Evolutionary conservation across 129 eudicot species (phyloP), one percentile per base, ranked within the genome.

Genomic region (Chrysanthemum seticuspe): DNA sequence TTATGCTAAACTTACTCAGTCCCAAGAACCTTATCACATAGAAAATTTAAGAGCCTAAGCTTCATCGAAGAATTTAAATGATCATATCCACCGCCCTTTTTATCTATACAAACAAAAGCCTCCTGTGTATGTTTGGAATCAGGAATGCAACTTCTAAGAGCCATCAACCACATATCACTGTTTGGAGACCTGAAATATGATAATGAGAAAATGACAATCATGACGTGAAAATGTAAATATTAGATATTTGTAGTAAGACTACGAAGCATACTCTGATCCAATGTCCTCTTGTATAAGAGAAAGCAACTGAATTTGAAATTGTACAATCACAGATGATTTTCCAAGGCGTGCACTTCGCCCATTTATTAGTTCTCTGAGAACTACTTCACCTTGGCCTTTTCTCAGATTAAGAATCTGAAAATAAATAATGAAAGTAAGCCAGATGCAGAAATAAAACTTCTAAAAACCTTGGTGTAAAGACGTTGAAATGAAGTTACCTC

Each of bases 21-120:
- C 57, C 72, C 87, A 73, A 88, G 91, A 76, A 86, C 64, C 73
- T 91, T 91, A 72, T 91, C 97, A 70, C 92, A 91, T 29, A 88
- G 76, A 34, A 86, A 75, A 21, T 15, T 79, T 54, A 91, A 71
- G 48, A 91, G 70, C 77, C 49, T 77, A 67, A 91, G 96, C 69
- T 68, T 91, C 89, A 63, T 91, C 88, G 95, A 85, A 31, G 83
- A 75, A 53, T 76, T 57, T 79, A 64, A 88, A 58, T 77, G 53
- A 64, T 84, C 83, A 76, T 81, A 91, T 54, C 76, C 77, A 72
- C 78, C 88, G 72, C 57, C 57, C 50, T 69, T 74, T 51, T 66
- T 27, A 66, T 85, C 83, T 62, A 86, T 59, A 87, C 36, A 50
- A 18, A 61, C 81, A 65, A 81, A 29, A n/a, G 76, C 73, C 63